phyloP scores from a whole-genome alignment of 306 rosid species.

The Pueraria montana region DNA sequence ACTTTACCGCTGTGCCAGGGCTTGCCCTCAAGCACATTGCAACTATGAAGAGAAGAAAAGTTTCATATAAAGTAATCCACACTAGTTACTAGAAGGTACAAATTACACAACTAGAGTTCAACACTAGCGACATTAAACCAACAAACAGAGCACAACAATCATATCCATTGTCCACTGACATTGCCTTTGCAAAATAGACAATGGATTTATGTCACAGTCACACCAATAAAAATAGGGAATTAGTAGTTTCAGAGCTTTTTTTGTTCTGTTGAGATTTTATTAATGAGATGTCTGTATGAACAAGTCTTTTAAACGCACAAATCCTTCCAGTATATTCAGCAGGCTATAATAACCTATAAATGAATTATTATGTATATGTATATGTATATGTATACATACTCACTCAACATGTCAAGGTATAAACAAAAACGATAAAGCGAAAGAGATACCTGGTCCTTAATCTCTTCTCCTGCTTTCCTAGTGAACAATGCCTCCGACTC shows the following conservation, averaged over 20 bases:
- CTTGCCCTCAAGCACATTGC: not conserved
- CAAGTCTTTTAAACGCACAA: not conserved
- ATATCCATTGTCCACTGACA: not conserved
- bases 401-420: not conserved
- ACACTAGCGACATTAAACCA: not conserved
- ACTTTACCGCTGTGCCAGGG: too few species aligned
- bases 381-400: not conserved
- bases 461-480: constrained; percentile 97
- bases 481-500: constrained; percentile 88
- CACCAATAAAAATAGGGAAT: not conserved
- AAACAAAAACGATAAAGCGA: constrained; percentile 8
- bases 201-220: not conserved
- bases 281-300: not conserved
- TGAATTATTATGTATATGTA: not conserved
- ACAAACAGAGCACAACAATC: not conserved
- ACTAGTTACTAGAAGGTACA: not conserved
- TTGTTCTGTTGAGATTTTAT: not conserved
- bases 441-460: constrained; percentile 85
- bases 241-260: not conserved
- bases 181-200: not conserved
- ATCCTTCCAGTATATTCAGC: not conserved
- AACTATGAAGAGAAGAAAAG: not conserved
- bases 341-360: not conserved
- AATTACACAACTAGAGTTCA: not conserved
- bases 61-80: not conserved